phyloP scores from a whole-genome alignment of 2,329 filamentous ascomycete species.

The Fusarium chaquense region DNA sequence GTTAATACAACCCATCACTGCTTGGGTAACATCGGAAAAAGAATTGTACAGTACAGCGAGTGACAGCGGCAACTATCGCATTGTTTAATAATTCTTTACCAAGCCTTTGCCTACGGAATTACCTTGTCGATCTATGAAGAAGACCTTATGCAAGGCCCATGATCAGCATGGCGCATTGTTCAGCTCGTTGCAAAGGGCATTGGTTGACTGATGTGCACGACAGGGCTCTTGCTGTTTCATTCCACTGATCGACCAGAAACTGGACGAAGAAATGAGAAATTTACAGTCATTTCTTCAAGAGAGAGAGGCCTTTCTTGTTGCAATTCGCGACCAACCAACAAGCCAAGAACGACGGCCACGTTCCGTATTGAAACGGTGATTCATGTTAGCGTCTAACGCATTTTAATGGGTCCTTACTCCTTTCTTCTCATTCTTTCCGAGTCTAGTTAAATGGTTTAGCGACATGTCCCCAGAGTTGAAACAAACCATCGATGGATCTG shows the following conservation, averaged over 20 bases:
- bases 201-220: conserved; percentile 6
- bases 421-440: conserved; percentile 23
- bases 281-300: background rate
- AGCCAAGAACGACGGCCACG: conserved; percentile 16
- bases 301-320: background rate
- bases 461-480: conserved; percentile 17
- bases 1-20: background rate
- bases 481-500: conserved; percentile 25
- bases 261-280: conserved; percentile 4
- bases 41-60: background rate
- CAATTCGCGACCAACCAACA: conserved; percentile 17
- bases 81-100: conserved; percentile 26
- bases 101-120: conserved; percentile 26
- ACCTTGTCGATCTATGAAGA: conserved; percentile 28
- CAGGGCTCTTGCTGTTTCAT: conserved; percentile 25
- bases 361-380: conserved; percentile 19
- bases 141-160: conserved; percentile 17
- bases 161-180: conserved; percentile 25
- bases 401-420: conserved; percentile 9
- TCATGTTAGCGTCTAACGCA: conserved; percentile 16
- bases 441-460: background rate
- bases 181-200: conserved; percentile 15
- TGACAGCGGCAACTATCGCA: conserved; percentile 12
- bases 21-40: conserved; percentile 25
- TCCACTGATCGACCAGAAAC: conserved; percentile 3